phyloP scores from a whole-genome alignment of 2,329 filamentous ascomycete species.

The Acrocalymma vagum region DNA sequence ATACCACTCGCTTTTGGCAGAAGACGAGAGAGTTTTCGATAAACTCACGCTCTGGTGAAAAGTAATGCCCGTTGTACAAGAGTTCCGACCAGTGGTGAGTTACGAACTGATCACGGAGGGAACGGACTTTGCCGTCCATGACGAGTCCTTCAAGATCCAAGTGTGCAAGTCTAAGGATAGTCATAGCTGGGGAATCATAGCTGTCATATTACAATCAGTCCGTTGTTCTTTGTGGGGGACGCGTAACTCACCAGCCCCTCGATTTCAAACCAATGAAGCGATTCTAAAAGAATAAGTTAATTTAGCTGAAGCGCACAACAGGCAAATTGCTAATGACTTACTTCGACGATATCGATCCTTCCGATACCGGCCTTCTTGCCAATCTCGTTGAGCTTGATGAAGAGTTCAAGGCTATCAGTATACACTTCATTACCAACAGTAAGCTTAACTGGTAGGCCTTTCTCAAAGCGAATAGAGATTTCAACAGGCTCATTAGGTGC shows the following conservation, averaged over 20 bases:
- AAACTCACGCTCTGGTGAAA: constrained; percentile 76
- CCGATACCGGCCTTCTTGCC: constrained; percentile 78
- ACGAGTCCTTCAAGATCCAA: constrained; percentile 72
- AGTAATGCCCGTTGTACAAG: constrained; percentile 71
- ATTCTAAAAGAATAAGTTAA: no score
- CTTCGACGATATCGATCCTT: constrained; percentile 85
- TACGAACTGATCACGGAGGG: constrained; percentile 75
- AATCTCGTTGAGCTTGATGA: constrained; percentile 75
- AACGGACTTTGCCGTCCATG: constrained; percentile 73
- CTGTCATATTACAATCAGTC: no score
- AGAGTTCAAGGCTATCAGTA: constrained; percentile 76
- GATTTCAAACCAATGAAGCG: constrained; percentile 82
- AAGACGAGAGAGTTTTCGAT: constrained; percentile 66
- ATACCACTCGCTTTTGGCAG: constrained; percentile 49
- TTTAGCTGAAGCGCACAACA: no score
- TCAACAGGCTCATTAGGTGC: constrained; percentile 76
- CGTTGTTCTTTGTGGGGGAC: no score
- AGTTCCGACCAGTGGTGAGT: constrained; percentile 58
- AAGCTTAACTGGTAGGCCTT: constrained; percentile 77
- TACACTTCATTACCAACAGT: constrained; percentile 65
- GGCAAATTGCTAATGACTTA: no score
- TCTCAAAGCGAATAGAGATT: constrained; percentile 75
- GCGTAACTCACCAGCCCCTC: no score
- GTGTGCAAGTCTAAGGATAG: constrained; percentile 63
- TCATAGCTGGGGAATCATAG: constrained; percentile 68